Evolutionary conservation across 345 rosid species (phyloP), one percentile per base, ranked within the genome.

Genomic region (Atalantia buxifolia): DNA sequence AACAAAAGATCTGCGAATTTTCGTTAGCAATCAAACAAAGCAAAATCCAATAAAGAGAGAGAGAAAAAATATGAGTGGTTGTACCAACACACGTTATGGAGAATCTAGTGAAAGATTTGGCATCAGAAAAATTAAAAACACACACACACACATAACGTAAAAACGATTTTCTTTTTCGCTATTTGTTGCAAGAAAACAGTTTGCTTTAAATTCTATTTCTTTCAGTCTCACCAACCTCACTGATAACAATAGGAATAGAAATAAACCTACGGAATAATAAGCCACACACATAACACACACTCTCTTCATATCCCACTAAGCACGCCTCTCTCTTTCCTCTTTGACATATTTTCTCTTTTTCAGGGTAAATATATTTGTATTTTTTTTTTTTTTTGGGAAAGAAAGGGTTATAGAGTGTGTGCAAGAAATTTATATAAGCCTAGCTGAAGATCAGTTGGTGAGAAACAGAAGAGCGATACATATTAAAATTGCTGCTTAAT

Each of bases 11-110:
- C 77, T 74, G 24, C 4, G 65, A 83, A 82, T 80, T 87, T 85
- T 77, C 71, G 82, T 83, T 84, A 53, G 82, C 65, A 84, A 84
- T 71, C 85, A 85, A 88, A 85, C 83, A 80, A 88, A 78, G 84
- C 77, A 84, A 66, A 72, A 84, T 68, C 40, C 55, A 30, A 45
- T n/a, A 14, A 40, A 36, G 45, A 40, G 12, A 75, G 50, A 79
- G 71, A 74, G 1, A 33, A 33, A 76, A 68, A 24, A 9, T 12
- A 61, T 53, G 57, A 78, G 86, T 81, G 78, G 88, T 83, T 79
- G 85, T 82, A 79, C 88, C 82, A 77, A 33, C 67, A 77, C 45
- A 28, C 12, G 79, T 64, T 40, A 30, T 66, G 59, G 81, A 80
- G 87, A 85, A 84, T 86, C 85, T 75, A 84, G 22, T 31, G 35